Evolutionary conservation across 2,329 filamentous ascomycete species (phyloP), one percentile per base, ranked within the genome.

Genomic region (Botryosphaeria dothidea): DNA sequence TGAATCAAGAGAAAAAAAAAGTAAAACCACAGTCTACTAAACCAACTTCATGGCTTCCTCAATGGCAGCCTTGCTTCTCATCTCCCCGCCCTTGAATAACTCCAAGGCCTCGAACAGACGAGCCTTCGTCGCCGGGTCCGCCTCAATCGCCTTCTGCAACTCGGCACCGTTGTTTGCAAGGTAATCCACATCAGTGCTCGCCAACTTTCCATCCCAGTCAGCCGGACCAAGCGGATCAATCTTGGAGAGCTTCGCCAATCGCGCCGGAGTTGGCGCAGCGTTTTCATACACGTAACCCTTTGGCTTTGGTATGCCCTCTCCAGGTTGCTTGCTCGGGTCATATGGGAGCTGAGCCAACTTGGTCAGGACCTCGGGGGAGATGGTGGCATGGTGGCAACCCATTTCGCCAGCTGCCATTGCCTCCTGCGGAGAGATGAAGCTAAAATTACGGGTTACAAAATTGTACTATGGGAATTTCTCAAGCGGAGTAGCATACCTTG

Each of bases 401-500:
- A 81, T 72, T 68, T 82, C 81, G 9, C 76, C 81, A 13, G 79
- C 76, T 5, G 81, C 81, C 78, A 82, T 80, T 48, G 76, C 80
- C 68, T 83, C 81, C 19, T 80, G 73, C 4, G 75, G 67, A 0
- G 78, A 76, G 67, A 83, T 74, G 66, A 82, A 81, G 69, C 80
- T 81, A 25, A 4, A 51, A 2, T 11, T 1, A 6, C 31, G 31
- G 13, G 31, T 34, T 34, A 34, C 7, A 11, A 6, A 6, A 34
- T 34, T 6, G 31, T 11, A 8, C 7, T 6, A 34, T 34, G 23
- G 19, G 9, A 61, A 43, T 23, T 57, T 63, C n/a, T 69, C 11
- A 51, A 29, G 17, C 4, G 23, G 13, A 6, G 1, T 9, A 17
- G 54, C 66, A 51, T 71, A 78, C 77, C 78, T 81, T 3, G 81